Evolutionary conservation across 495 filamentous ascomycete genomes (phyloP), one percentile per base, ranked within the genome.

Genomic region (Copromyces sp.): DNA sequence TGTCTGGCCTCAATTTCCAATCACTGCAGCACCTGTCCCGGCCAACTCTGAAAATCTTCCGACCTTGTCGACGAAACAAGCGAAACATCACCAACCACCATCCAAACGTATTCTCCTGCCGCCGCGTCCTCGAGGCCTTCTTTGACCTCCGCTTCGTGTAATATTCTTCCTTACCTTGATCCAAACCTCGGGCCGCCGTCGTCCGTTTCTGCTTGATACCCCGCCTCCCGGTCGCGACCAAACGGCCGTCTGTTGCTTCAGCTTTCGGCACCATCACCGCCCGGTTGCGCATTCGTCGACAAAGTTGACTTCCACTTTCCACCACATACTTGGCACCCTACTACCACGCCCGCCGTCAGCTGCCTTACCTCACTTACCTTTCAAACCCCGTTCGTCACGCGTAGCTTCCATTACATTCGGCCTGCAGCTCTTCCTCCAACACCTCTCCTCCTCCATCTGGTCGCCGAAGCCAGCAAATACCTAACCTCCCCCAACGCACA

Each of bases 41-140:
- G 47, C 47, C 47, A 24, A 32, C 24, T 61, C 72, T 73, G 41
- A 53, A 72, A 72, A 72, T 72, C 70, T 72, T 74, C 70, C 70
- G 71, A 72, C 73, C 11, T 41, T 39, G 20, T 32, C 68, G 39
- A 39, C 71, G 37, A 73, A 61, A 73, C 29, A 68, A 41, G 42
- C 71, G 17, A 9, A 37, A 11, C 41, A 59, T 17, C 42, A 32
- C n/a, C 72, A 68, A 69, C 38, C 72, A 35, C 69, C 69, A 40
- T 68, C 38, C 32, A 70, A 17, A 39, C 53, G 29, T 72, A 68
- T 39, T 39, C 59, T 39, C 69, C 47, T 32, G 59, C 70, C 20
- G 38, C 74, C 68, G 69, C 68, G 29, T 39, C 32, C 20, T 65
- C 17, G 39, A 53, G 68, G 69, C 37, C 39, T 16, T 17, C 69